phyloP scores from a whole-genome alignment of 2,329 filamentous ascomycete genomes.

The Cryphonectria japonica region DNA sequence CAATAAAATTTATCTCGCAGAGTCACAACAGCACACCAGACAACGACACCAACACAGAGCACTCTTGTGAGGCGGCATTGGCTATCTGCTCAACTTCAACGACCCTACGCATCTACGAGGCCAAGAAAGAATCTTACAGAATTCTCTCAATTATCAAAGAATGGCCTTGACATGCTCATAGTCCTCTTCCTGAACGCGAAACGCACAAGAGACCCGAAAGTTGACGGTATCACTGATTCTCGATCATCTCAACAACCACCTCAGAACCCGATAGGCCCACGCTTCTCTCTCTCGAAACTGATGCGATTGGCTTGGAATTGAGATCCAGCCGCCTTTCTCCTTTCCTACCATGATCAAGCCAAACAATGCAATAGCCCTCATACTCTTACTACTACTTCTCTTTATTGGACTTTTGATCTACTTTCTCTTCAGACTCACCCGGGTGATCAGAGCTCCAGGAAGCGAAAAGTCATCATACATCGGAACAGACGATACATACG shows the following conservation, averaged over 20 bases:
- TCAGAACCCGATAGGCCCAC: not conserved
- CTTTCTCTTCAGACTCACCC: not conserved
- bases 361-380: not conserved
- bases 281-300: not conserved
- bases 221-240: not conserved
- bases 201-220: not conserved
- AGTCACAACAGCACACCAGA: not conserved
- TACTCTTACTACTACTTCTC: not conserved
- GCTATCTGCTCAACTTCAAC: not conserved
- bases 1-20: not conserved
- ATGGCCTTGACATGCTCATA: not conserved
- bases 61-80: not conserved
- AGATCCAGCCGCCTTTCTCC: not conserved
- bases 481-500: not conserved
- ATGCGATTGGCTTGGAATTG: not conserved
- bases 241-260: not conserved
- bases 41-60: not conserved
- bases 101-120: not conserved
- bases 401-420: not conserved
- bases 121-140: not conserved
- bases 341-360: not conserved
- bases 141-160: not conserved
- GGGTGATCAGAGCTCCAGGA: not conserved
- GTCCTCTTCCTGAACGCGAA: not conserved
- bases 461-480: not conserved